Base-by-base conservation (phyloP, 1,139 yeast genomes). In the Pneumocystis oryctolagi region DNA sequence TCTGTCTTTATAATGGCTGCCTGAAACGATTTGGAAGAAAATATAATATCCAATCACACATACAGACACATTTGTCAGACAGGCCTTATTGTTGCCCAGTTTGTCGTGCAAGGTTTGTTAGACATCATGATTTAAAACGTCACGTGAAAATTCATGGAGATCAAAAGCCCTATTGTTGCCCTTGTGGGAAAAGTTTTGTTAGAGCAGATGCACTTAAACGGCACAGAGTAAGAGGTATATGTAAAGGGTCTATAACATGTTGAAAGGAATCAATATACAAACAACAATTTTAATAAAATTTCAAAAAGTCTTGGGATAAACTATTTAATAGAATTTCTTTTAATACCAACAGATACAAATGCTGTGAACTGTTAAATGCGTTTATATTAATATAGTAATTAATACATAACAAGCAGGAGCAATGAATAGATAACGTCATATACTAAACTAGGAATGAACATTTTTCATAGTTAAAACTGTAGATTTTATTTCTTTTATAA, bases 21-120 rank as follows among this genome's bases (percentile, higher is more conserved):
- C 87, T 88, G 20, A 89, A 94, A 73, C 77, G 81, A 64, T 92
- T 94, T 74, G 84, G 90, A 9, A 79, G 98, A 71, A 79, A 96
- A 61, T 94, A 94, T 75, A 94, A 94, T 72, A 89, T 89, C n/a
- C 79, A 97, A 66, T 89, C 97, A 0, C 99, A 94, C 73, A 90
- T 94, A 64, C 98, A 94, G 73, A 94, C 98, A 0, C 99, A 94
- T 77, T 76, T 94, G 62, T 85, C 94, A 72, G 98, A 94, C 73
- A 78, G 97, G 64, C 99, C 99, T 4, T 84, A 86, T 70, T 66
- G 73, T 2, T 87, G 92, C 72, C 82, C 83, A 3, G 68, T 70
- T 14, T 82, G 85, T 69, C 74, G 75, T 5, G 84, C 87, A 67
- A 79, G 84, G 61, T 87, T 87, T 74, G 95, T 87, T 18, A 78